Conservation (phyloP, 2,329 filamentous ascomycete genomes). For the Penicillium aurantiogriseum region DNA sequence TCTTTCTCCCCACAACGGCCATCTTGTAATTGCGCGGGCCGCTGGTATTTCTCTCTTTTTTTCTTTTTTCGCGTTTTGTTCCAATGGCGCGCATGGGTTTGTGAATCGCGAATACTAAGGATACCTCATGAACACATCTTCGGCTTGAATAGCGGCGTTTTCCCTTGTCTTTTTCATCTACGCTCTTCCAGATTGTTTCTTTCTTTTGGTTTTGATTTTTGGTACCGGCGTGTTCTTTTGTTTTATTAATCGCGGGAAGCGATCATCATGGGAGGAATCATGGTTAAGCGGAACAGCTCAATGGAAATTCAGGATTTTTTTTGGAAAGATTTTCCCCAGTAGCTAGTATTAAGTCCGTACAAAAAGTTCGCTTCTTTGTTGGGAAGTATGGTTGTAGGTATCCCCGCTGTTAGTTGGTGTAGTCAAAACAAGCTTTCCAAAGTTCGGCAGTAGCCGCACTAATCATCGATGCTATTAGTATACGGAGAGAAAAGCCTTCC, state of each 20-base stretch:
- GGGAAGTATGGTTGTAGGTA: neutral
- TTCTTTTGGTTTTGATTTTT: neutral
- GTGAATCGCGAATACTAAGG: slow-evolving; percentile 10
- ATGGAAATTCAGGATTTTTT: neutral
- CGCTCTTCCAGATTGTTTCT: neutral
- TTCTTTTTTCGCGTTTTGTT: neutral
- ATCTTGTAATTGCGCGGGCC: slow-evolving; percentile 12
- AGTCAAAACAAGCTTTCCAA: slow-evolving; percentile 1
- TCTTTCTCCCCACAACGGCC: neutral
- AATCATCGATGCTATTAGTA: neutral
- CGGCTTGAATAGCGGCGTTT: slow-evolving; percentile 11
- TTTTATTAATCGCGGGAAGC: neutral
- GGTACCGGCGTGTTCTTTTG: neutral
- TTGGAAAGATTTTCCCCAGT: neutral
- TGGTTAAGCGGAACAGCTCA: neutral
- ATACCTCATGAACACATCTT: slow-evolving; percentile 7
- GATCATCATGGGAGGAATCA: slow-evolving; percentile 1
- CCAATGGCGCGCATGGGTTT: slow-evolving; percentile 2
- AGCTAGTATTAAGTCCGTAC: neutral
- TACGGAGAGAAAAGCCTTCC: neutral
- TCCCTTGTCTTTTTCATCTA: neutral
- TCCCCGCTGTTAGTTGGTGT: neutral
- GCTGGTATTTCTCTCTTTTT: neutral
- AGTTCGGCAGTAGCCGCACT: neutral
- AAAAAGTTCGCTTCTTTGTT: neutral